phyloP scores from a whole-genome alignment of 208 protist genomes.

The Acanthamoeba sp. region DNA sequence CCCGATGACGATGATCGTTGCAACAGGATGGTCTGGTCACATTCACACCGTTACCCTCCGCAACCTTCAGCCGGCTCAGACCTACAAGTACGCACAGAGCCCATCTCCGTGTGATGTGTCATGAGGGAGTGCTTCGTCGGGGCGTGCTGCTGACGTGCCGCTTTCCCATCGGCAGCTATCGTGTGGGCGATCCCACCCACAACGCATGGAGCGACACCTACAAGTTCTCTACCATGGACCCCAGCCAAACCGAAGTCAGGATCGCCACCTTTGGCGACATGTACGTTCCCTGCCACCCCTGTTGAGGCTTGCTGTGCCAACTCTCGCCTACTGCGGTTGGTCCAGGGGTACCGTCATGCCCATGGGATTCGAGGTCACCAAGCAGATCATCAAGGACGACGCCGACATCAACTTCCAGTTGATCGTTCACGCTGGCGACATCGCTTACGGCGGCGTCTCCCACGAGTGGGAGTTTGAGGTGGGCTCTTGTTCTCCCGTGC shows the following conservation, averaged over 20 bases:
- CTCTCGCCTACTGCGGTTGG: too few relatives aligned
- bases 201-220: constrained; percentile 16
- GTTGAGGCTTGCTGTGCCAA: not conserved
- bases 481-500: too few relatives aligned
- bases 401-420: constrained; percentile 49
- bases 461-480: constrained; percentile 53
- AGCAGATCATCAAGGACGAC: constrained; percentile 66
- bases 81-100: constrained; percentile 56
- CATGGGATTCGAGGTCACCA: constrained; percentile 66
- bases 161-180: constrained; percentile 41
- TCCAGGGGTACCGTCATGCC: constrained; percentile 64
- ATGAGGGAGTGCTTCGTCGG: not conserved
- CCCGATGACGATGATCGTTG: too few relatives aligned
- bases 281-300: not conserved
- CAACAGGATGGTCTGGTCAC: constrained; percentile 60
- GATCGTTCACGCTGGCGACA: constrained; percentile 66
- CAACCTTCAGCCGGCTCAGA: constrained; percentile 43
- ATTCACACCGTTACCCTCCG: constrained; percentile 69
- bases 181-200: constrained; percentile 42
- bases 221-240: constrained; percentile 48
- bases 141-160: not conserved
- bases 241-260: constrained; percentile 53
- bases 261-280: constrained; percentile 66
- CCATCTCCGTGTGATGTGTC: not conserved
- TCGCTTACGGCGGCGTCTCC: constrained; percentile 54